Evolutionary conservation across 768 basidiomycete genomes (phyloP).

Genomic region (Tylopilus intermedius): DNA sequence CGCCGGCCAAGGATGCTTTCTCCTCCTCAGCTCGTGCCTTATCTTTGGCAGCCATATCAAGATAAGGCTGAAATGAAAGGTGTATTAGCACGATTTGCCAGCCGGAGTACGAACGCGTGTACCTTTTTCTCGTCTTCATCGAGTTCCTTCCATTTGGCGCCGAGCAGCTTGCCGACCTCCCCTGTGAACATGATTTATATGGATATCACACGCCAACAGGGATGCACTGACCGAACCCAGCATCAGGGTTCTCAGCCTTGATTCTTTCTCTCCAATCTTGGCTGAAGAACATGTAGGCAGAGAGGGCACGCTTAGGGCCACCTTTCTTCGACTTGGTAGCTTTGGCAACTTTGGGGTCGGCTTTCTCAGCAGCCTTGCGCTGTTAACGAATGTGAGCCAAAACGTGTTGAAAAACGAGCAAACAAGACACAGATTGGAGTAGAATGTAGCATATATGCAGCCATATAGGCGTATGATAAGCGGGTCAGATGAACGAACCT

Average conservation of each 20-base stretch:
- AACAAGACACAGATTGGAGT: conserved; percentile 3
- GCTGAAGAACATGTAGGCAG: conserved; percentile 99
- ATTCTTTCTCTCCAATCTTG: conserved; percentile 94
- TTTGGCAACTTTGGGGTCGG: conserved; percentile 46
- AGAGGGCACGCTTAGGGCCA: conserved; percentile 82
- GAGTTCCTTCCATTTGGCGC: conserved; percentile 96
- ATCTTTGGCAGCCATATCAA: conserved; percentile 81
- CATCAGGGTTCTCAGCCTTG: conserved; percentile 94
- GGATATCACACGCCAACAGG: neutral
- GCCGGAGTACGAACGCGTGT: conserved; percentile 9
- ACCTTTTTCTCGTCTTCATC: conserved; percentile 90
- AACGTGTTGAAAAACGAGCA: neutral
- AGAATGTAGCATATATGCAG: conserved; percentile 18
- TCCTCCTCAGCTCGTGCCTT: conserved; percentile 84
- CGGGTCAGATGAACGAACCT: conserved; percentile 40
- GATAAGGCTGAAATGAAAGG: conserved; percentile 67
- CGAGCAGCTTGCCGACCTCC: conserved; percentile 91
- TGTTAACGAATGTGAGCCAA: conserved; percentile 27
- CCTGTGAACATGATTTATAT: conserved; percentile 39
- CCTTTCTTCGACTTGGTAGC: conserved; percentile 68
- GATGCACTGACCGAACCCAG: conserved; percentile 69
- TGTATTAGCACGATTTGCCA: conserved; percentile 3
- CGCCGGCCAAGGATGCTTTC: conserved; percentile 45
- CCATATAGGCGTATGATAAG: conserved; percentile 1
- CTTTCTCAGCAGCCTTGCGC: conserved; percentile 76